Evolutionary conservation across 2,329 filamentous ascomycete genomes (phyloP), one percentile per base, ranked within the genome.

Genomic region (Alternaria triticimaculans): DNA sequence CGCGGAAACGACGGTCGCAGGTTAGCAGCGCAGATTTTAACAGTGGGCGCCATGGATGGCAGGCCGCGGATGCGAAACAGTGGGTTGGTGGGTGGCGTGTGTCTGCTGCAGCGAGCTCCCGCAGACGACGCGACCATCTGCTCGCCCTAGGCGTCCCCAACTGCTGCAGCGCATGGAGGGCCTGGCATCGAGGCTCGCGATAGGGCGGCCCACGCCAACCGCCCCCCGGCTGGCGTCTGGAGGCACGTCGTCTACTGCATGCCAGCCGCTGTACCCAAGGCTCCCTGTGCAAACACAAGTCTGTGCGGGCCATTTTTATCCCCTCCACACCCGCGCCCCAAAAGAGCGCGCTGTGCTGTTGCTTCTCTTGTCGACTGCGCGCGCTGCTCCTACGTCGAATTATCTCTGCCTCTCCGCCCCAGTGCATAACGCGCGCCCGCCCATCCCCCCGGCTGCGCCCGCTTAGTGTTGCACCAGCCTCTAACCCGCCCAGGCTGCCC

Each of bases 401-500:
- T 44, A 55, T 44, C 55, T 55, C 51, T 49, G 18, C 61, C 60
- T 56, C 61, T 63, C 58, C 56, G 14, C 43, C 49, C 25, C 45
- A 53, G 54, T 55, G 56, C 59, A 37, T 30, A 48, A n/a, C 53
- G 20, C 44, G 45, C 43, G 55, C 50, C 30, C 21, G 58, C 33
- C 26, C 20, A 28, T 53, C 45, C 54, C 60, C 50, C 57, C 58
- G 59, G 51, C 63, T 45, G 45, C 57, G 53, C 45, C 56, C 43
- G 49, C 28, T 37, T 53, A 53, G 63, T 70, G 71, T 73, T 69
- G 67, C 72, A 74, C 70, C 66, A 69, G 58, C 64, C 69, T 74
- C 69, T 70, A 61, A 70, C 68, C 56, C 61, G 64, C 68, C 68
- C 70, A 71, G 68, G 69, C 75, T 75, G 70, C 62, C 57, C 66